Evolutionary conservation across 352 stramenopile species (phyloP).

Genomic region (Globisporangium paddicum): DNA sequence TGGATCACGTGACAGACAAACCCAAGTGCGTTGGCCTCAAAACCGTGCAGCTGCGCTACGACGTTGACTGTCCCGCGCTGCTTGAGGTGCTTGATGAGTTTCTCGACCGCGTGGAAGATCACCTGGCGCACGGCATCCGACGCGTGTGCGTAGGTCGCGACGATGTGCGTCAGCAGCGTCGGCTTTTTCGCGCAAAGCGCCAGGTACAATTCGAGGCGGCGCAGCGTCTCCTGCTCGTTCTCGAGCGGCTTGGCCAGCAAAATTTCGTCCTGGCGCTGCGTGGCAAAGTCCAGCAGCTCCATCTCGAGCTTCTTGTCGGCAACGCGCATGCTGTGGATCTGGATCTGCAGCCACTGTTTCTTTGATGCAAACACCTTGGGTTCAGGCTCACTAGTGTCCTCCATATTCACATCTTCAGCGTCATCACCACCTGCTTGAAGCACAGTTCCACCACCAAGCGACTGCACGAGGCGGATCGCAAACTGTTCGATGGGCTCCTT

Average conservation of each 20-base stretch:
- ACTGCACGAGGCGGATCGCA: slow-evolving; percentile 53
- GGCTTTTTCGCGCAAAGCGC: slow-evolving; percentile 78
- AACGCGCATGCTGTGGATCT: slow-evolving; percentile 18
- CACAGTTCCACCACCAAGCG: slow-evolving; percentile 25
- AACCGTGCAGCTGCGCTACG: slow-evolving; percentile 62
- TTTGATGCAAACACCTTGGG: background rate
- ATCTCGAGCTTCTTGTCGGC: slow-evolving; percentile 7
- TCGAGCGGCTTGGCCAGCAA: slow-evolving; percentile 32
- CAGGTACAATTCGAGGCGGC: slow-evolving; percentile 65
- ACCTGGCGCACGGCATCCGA: slow-evolving; percentile 61
- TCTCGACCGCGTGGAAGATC: slow-evolving; percentile 74
- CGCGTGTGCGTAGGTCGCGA: slow-evolving; percentile 55
- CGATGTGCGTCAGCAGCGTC: slow-evolving; percentile 46
- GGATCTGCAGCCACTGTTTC: slow-evolving; percentile 20
- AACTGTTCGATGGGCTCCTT: slow-evolving; percentile 61
- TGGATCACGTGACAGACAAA: slow-evolving; percentile 78
- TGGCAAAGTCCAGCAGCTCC: slow-evolving; percentile 41
- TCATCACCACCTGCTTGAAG: slow-evolving; percentile 16
- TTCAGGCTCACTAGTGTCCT: slow-evolving; percentile 3
- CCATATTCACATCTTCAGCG: slow-evolving; percentile 8
- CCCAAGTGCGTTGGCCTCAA: slow-evolving; percentile 48
- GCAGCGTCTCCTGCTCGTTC: slow-evolving; percentile 53
- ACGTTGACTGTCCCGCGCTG: slow-evolving; percentile 52
- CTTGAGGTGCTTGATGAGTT: slow-evolving; percentile 84
- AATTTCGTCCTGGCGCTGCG: slow-evolving; percentile 31